Base-by-base conservation (phyloP, 2,329 filamentous ascomycete genomes). In the Monilinia laxa region DNA sequence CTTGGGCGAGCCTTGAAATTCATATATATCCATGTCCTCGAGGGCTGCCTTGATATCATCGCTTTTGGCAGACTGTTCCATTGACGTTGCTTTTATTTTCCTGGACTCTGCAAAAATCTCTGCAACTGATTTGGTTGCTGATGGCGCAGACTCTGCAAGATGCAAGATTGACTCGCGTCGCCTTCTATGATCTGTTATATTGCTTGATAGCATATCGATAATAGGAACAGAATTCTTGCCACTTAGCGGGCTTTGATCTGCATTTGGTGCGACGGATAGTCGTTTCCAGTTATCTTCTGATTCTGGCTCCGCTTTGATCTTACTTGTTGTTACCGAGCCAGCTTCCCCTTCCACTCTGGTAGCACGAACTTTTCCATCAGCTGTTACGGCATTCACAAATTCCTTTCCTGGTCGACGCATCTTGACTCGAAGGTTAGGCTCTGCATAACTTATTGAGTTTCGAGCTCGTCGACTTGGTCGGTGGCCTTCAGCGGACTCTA, bases 371-470 rank as follows among this genome's bases (percentile, higher is more conserved):
- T 83, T 87, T 42, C 83, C 84, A 71, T 89, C 85, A n/a, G 85
- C 87, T 14, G 84, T 79, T 18, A 94, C 90, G 1, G 90, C 91
- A 76, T 93, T 90, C 47, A 89, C 85, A 12, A 93, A 78, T 70
- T 91, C 87, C 75, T 91, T 91, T 1, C 89, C 90, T 28, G 91
- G 90, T 68, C 91, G 85, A 67, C 91, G 85, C 91, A 95, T 93
- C 79, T 95, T 95, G 75, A 89, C 90, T 69, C 90, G 84, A 53
- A 95, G 81, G 73, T 90, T 94, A 1, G 91, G 91, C 76, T 94
- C 90, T 14, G 90, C 90, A 76, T 95, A 95, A 79, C 90, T 94
- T 69, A 95, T 85, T 60, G 87, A 83, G 14, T 85, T 80, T 72
- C 89, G 83, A 58, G 86, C 85, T 70, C 91, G 85, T 71, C 91